A percentile compares a stretch with the other conserved stretches of the same genome.
Conservation (phyloP, 2,329 filamentous ascomycete species). For the Teratosphaeria nubilosa region DNA sequence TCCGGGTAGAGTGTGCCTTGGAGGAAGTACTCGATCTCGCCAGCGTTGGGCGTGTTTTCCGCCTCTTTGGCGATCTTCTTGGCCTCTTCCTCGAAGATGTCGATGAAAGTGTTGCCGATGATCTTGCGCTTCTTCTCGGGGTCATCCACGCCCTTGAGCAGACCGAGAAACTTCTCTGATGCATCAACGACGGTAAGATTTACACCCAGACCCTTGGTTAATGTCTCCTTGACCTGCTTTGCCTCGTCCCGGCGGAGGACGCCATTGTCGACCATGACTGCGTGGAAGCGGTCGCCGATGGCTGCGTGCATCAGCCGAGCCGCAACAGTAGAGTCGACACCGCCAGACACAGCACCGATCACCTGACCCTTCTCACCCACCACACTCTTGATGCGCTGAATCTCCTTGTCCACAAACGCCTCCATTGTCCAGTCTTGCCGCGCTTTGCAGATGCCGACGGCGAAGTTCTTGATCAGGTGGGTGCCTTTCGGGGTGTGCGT, state of each 20-base stretch:
- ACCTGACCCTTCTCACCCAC: constrained; percentile 78
- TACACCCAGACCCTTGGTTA: constrained; percentile 72
- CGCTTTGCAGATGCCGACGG: constrained; percentile 69
- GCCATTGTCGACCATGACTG: constrained; percentile 77
- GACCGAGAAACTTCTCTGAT: constrained; percentile 62
- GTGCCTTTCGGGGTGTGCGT: constrained; percentile 61
- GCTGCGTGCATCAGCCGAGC: constrained; percentile 78
- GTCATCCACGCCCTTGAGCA: constrained; percentile 61
- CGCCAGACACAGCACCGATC: constrained; percentile 68
- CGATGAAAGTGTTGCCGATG: constrained; percentile 72
- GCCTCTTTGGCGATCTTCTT: constrained; percentile 63
- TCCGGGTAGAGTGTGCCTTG: constrained; percentile 79
- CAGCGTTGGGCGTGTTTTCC: constrained; percentile 55
- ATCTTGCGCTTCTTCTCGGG: constrained; percentile 88
- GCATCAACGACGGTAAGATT: constrained; percentile 83
- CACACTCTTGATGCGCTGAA: constrained; percentile 65
- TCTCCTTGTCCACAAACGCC: constrained; percentile 72
- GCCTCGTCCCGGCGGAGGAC: constrained; percentile 81
- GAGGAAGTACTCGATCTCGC: constrained; percentile 74
- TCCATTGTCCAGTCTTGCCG: constrained; percentile 74
- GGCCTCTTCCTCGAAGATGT: constrained; percentile 74
- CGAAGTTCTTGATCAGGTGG: constrained; percentile 71
- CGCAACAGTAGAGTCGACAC: constrained; percentile 82
- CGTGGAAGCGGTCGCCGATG: constrained; percentile 76
- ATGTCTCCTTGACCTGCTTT: constrained; percentile 66